Evolutionary conservation across 768 basidiomycete genomes (phyloP), one percentile per base, ranked within the genome.

Genomic region (Xerocomellus chrysenteron): DNA sequence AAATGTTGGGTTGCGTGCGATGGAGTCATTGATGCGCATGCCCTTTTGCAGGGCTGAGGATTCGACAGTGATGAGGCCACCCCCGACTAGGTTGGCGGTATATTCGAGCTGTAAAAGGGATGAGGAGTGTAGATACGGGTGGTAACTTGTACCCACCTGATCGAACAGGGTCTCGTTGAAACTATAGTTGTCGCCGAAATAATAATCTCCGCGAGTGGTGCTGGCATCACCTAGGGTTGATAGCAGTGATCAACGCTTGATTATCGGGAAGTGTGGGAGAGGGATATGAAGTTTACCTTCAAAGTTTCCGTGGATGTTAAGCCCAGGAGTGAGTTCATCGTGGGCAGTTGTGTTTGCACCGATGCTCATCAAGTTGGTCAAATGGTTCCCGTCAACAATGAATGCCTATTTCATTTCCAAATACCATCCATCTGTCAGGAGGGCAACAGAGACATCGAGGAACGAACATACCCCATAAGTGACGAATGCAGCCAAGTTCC

Each of bases 351-450:
- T 52, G 17, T 67, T 67, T 48, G 59, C 59, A 45, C 64, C 66
- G n/a, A 67, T 67, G 44, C 52, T 57, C 66, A 67, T 67, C 58
- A 68, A 55, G 28, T 67, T 67, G 16, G 66, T 67, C 55, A 67
- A 45, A 21, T 66, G 66, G n/a, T 68, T 67, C 4, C 66, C 66
- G 16, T 68, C 66, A 6, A 68, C 66, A 26, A 68, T 1, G 21
- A 68, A 68, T 32, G 67, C 54, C 65, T 67, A 37, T 52, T 24
- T 19, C 16, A 24, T 46, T 41, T 10, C 13, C 13, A 24, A 40
- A 36, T 9, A 30, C 19, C 43, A 44, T 33, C 8, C 33, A 19
- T 49, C 2, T 1, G 33, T 68, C 17, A 60, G 46, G 24, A 28
- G 4, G 7, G 17, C 13, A 42, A 32, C 14, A 28, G 1, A n/a